Evolutionary conservation across 2,329 filamentous ascomycete genomes (phyloP), one percentile per base, ranked within the genome.

Genomic region (Phoma sp.): DNA sequence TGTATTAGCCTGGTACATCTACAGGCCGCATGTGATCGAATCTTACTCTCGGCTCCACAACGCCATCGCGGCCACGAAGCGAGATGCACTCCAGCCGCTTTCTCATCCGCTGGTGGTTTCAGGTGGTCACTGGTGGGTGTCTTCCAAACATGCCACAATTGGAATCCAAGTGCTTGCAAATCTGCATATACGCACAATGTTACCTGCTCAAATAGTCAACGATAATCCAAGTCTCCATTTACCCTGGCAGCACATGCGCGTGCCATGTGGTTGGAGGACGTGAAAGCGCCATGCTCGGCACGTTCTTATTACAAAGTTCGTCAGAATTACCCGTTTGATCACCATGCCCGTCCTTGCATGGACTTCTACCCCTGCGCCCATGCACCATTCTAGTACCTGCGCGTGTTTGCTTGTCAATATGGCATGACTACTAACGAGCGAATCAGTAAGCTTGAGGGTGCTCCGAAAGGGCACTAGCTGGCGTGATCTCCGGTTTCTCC

Each of bases 361-460:
- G 21, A 43, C 13, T 15, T 37, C 19, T 25, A 27, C 24, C 47
- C 53, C 46, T 56, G 53, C 38, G 51, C 51, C 53, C 38, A 51
- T 47, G 47, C 47, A 47, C 51, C 3, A 31, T 56, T 56, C 53
- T 56, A 56, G 53, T 56, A 56, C 47, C 53, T 56, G 53, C 47
- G 33, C 43, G 37, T 47, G 31, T 51, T 19, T 45, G 47, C 37
- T 22, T 33, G 43, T 43, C 37, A 51, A 51, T 51, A 51, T 56
- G 29, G 41, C 10, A 43, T 39, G 38, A 38, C 19, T 25, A 35
- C 41, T 47, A 32, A 33, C 22, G 19, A 43, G 38, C 53, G 32
- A 51, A 56, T 56, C 27, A 51, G 43, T 17, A 24, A 15, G 15
- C 15, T 36, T 6, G 31, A n/a, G 31, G n/a, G 32, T 51, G 47